Evolutionary conservation across 2,329 filamentous ascomycete species (phyloP).

Genomic region (Claviceps citrina): DNA sequence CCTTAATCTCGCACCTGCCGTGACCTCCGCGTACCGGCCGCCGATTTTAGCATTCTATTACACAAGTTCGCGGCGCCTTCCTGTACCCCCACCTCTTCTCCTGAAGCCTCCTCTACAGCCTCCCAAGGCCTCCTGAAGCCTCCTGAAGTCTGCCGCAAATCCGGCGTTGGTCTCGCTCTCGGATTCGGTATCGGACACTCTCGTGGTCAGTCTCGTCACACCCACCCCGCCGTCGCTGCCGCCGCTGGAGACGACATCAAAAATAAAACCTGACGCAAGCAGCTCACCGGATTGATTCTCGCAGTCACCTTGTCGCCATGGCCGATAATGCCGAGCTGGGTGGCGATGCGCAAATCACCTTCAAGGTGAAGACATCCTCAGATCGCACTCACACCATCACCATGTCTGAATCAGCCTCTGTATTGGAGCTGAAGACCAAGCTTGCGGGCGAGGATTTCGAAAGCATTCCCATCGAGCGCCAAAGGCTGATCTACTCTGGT

Average conservation of each 20-base stretch:
- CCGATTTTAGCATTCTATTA: not conserved
- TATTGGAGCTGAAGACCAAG: slow-evolving; percentile 79
- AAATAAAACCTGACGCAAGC: not conserved
- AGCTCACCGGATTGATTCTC: not conserved
- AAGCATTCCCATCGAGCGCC: slow-evolving; percentile 72
- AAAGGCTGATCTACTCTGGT: slow-evolving; percentile 94
- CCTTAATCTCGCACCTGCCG: not conserved
- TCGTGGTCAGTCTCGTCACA: not conserved
- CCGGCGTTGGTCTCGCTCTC: not conserved
- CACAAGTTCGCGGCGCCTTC: not conserved
- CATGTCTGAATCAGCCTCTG: slow-evolving; percentile 58
- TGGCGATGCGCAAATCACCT: slow-evolving; percentile 68
- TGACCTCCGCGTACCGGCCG: no score
- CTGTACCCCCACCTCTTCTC: not conserved
- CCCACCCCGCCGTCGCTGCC: not conserved
- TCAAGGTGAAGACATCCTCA: slow-evolving; percentile 95
- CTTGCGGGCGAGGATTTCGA: slow-evolving; percentile 69
- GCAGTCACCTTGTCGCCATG: slow-evolving; percentile 29
- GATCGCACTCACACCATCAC: slow-evolving; percentile 75
- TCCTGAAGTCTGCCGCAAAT: no score
- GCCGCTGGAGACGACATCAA: not conserved
- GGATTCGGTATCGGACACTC: not conserved
- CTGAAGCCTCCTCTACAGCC: not conserved
- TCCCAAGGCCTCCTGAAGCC: no score
- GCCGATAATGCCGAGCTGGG: slow-evolving; percentile 45